phyloP scores from a whole-genome alignment of 73 alveolate species.

The Paramecium pentaurelia region DNA sequence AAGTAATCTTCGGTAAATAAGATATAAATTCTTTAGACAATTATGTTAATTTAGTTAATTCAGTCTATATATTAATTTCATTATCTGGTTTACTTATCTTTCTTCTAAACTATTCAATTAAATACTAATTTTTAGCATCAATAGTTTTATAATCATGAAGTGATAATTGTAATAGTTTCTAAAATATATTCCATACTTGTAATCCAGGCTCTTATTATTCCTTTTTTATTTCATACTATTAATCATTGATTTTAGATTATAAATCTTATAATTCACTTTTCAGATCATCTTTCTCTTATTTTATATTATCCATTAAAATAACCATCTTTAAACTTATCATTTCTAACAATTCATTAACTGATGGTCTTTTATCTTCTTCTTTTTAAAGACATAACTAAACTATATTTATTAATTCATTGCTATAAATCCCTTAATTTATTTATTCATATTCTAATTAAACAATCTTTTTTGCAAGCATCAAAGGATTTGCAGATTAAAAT shows the following conservation, averaged over 20 bases:
- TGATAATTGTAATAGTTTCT: not conserved
- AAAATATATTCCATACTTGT: not conserved
- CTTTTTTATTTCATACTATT: not conserved
- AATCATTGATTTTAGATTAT: not conserved
- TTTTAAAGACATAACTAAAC: constrained; percentile 22
- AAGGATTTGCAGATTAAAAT: constrained; percentile 85
- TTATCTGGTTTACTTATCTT: not conserved
- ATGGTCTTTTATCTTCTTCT: constrained; percentile 49
- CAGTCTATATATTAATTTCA: not conserved
- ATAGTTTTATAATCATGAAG: not conserved
- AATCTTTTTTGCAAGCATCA: constrained; percentile 83
- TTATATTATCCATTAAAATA: not conserved
- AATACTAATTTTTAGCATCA: not conserved
- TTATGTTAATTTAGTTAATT: not conserved
- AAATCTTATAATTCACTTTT: not conserved
- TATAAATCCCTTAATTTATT: constrained; percentile 67
- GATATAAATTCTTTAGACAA: not conserved
- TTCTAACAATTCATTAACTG: constrained; percentile 5
- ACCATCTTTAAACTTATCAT: not conserved
- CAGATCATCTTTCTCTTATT: not conserved
- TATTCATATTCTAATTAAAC: constrained; percentile 81
- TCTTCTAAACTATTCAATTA: not conserved
- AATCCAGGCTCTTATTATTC: not conserved
- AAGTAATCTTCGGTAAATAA: not conserved
- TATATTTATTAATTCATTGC: constrained; percentile 24